Base-by-base conservation (phyloP, 345 rosid species). In the Eucalyptus sp. region DNA sequence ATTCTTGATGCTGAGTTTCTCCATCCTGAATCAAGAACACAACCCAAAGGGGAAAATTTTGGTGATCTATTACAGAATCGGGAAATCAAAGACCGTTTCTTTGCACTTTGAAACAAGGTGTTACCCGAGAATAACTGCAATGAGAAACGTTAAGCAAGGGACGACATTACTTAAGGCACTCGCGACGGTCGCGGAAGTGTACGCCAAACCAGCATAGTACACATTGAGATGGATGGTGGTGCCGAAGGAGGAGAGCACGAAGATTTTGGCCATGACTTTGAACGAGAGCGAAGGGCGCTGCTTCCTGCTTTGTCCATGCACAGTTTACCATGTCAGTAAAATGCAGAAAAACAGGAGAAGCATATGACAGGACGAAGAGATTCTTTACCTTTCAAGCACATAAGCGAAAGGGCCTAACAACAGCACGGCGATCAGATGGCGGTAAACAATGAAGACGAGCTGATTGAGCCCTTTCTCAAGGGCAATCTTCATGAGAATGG, bases 151-250 rank as follows among this genome's bases (percentile, higher is more conserved):
- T 86, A 92, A 84, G 88, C 92, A 60, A 27, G 95, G 95, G 90
- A 93, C 88, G 22, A 91, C 90, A 52, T 93, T 95, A 87, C 94
- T 91, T 84, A 92, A 43, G 25, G 93, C 96, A 52, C 92, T 91
- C 7, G 95, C 95, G 5, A 93, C 92, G 0, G 94, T 91, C 4
- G 92, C 90, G 14, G 95, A 91, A 90, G 94, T 92, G 86, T 92
- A 91, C 14, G 86, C 84, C 62, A 93, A 87, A 66, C 95, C 94
- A 17, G 90, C 90, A 80, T 89, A 91, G 91, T 88, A 92, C 17
- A 95, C 46, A 86, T 95, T 94, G 86, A 91, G 93, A 90, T 93
- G 93, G 89, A 94, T 7, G 17, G 94, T 92, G 5, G 93, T 92
- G 52, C 93, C 95, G 7, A 95, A 50, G 7, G 91, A 89, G n/a